Conservation (phyloP, 495 filamentous ascomycete genomes). For the Aspergillus steynii region DNA sequence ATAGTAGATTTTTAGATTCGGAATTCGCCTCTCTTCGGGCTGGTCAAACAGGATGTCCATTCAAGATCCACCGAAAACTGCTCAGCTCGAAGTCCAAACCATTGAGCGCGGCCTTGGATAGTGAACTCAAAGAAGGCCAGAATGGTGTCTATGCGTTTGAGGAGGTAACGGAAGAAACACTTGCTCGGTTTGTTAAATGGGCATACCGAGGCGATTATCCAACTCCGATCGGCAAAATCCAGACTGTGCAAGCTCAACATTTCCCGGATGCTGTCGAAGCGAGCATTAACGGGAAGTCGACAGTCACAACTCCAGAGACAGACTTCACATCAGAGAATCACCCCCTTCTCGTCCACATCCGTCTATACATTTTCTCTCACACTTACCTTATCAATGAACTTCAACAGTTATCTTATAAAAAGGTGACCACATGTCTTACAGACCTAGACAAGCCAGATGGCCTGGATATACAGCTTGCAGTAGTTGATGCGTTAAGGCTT, state of each 20-base stretch:
- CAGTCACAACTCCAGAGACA: too few relatives aligned
- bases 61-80: constrained; percentile 6
- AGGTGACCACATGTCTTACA: too few relatives aligned
- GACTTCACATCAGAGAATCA: background rate
- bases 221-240: background rate
- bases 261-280: too few relatives aligned
- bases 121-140: background rate
- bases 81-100: constrained; percentile 2
- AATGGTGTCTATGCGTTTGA: background rate
- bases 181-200: constrained; percentile 10
- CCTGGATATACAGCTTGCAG: too few relatives aligned
- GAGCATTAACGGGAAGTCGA: too few relatives aligned
- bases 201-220: constrained; percentile 9
- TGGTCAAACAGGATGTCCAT: background rate
- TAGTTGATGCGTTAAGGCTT: too few relatives aligned
- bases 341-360: constrained; percentile 1
- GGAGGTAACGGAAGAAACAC: background rate
- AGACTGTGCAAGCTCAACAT: background rate
- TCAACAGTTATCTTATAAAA: too few relatives aligned
- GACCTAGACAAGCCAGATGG: too few relatives aligned
- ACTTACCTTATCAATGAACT: constrained; percentile 3
- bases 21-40: constrained; percentile 5
- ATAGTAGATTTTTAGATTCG: constrained; percentile 1
- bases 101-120: background rate
- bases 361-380: constrained; percentile 4